phyloP scores from a whole-genome alignment of 2,329 filamentous ascomycete genomes.

The Claviceps pusilla region DNA sequence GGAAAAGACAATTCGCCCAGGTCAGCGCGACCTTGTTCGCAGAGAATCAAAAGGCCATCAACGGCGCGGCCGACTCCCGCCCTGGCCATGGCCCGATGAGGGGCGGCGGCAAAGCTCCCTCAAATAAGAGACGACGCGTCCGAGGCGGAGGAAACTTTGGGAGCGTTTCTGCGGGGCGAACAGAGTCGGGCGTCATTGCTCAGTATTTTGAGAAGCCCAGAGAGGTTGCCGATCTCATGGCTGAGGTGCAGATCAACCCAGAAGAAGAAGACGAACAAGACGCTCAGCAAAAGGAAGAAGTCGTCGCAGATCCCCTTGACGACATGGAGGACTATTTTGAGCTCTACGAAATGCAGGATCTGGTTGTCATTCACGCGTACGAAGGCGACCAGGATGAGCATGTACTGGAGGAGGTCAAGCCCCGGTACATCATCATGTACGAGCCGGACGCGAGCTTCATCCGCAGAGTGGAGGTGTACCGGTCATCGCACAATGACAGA shows the following conservation, averaged over 20 bases:
- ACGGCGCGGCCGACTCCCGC: slow-evolving; percentile 46
- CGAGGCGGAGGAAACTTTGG: slow-evolving; percentile 55
- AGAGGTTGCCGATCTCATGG: slow-evolving; percentile 70
- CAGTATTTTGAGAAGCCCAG: slow-evolving; percentile 69
- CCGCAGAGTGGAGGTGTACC: slow-evolving; percentile 83
- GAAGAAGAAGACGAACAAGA: slow-evolving; percentile 40
- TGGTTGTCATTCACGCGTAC: slow-evolving; percentile 83
- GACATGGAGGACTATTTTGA: slow-evolving; percentile 88
- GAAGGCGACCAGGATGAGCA: slow-evolving; percentile 93
- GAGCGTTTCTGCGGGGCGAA: slow-evolving; percentile 43
- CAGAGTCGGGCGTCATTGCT: slow-evolving; percentile 58
- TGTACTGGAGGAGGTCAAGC: slow-evolving; percentile 84
- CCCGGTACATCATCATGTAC: slow-evolving; percentile 96
- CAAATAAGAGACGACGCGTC: slow-evolving; percentile 74
- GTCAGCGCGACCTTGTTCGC: slow-evolving; percentile 66
- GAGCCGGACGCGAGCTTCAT: slow-evolving; percentile 93
- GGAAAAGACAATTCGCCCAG: slow-evolving; percentile 80
- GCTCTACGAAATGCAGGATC: slow-evolving; percentile 78
- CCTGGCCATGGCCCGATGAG: slow-evolving; percentile 30
- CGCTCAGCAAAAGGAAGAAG: slow-evolving; percentile 58
- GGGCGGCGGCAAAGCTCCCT: slow-evolving; percentile 43
- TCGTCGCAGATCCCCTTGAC: slow-evolving; percentile 63
- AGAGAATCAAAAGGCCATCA: slow-evolving; percentile 65
- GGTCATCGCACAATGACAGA: slow-evolving; percentile 79
- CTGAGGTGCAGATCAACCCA: slow-evolving; percentile 60